phyloP scores from a whole-genome alignment of 371 early-diverging fungal genomes.

The Apophysomyces sp. region DNA sequence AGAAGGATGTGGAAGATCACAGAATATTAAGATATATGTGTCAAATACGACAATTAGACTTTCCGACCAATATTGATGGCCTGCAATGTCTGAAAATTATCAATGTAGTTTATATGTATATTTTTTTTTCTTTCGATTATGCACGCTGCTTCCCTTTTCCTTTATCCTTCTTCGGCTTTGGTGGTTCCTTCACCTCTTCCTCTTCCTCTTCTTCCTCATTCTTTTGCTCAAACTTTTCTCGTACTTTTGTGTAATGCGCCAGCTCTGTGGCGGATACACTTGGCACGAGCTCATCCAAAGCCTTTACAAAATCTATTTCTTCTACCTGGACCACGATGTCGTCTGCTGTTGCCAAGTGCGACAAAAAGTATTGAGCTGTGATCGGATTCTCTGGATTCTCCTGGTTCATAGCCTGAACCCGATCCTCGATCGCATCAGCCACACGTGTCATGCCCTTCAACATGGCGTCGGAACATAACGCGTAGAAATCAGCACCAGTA shows the following conservation, averaged over 20 bases:
- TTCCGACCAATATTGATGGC: no score
- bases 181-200: neutral
- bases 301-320: constrained; percentile 80
- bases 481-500: constrained; percentile 98
- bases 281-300: constrained; percentile 84
- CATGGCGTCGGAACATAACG: constrained; percentile 96
- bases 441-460: constrained; percentile 93
- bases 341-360: constrained; percentile 37
- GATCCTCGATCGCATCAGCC: constrained; percentile 75
- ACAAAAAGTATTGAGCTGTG: constrained; percentile 23
- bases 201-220: constrained; percentile 24
- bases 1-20: no score
- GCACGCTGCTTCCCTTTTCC: constrained; percentile 27
- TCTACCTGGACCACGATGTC: constrained; percentile 76
- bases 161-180: constrained; percentile 13
- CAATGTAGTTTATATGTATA: no score
- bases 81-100: no score
- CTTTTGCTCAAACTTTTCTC: constrained; percentile 60
- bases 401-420: constrained; percentile 43
- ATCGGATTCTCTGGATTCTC: constrained; percentile 27
- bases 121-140: neutral
- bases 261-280: constrained; percentile 89
- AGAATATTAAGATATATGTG: no score
- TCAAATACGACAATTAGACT: no score
- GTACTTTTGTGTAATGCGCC: constrained; percentile 80